These are phyloP conservation scores for Geosmithia putterillii DNA, from an alignment of 2,329 filamentous ascomycete genomes.

Conservation along the genomic window DNA sequence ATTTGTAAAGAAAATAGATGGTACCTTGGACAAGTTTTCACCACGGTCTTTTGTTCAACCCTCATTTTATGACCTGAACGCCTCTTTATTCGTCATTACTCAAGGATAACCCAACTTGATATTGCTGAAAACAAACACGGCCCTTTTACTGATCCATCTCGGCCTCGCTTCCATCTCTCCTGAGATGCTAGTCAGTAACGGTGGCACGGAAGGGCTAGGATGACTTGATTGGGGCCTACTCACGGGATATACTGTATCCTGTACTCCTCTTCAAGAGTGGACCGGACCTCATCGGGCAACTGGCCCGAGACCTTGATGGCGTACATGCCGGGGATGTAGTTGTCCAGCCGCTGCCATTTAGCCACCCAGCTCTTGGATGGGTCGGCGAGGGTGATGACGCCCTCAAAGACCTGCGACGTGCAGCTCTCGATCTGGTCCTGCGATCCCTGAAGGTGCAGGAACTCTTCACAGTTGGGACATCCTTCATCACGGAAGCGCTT, in stretches of 20 bases:
- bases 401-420: slow-evolving; percentile 94
- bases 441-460: slow-evolving; percentile 71
- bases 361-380: slow-evolving; percentile 86
- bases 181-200: slow-evolving; percentile 12
- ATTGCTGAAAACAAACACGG: background rate
- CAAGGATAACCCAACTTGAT: too few species aligned
- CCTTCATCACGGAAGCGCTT: slow-evolving; percentile 81
- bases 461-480: slow-evolving; percentile 93
- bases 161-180: slow-evolving; percentile 43
- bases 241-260: slow-evolving; percentile 55
- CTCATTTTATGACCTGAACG: too few species aligned
- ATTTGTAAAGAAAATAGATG: too few species aligned
- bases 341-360: slow-evolving; percentile 87
- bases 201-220: slow-evolving; percentile 6
- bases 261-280: slow-evolving; percentile 49
- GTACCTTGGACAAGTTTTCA: too few species aligned
- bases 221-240: slow-evolving; percentile 26
- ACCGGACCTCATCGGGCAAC: slow-evolving; percentile 52
- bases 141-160: slow-evolving; percentile 23
- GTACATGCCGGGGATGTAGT: slow-evolving; percentile 81
- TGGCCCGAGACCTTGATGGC: slow-evolving; percentile 88
- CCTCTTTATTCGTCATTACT: too few species aligned
- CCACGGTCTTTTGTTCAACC: too few species aligned
- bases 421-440: slow-evolving; percentile 78
- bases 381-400: slow-evolving; percentile 73